Evolutionary conservation across 805 yeast species (phyloP), one percentile per base, ranked within the genome.

Genomic region (Monosporozyma servazzii): DNA sequence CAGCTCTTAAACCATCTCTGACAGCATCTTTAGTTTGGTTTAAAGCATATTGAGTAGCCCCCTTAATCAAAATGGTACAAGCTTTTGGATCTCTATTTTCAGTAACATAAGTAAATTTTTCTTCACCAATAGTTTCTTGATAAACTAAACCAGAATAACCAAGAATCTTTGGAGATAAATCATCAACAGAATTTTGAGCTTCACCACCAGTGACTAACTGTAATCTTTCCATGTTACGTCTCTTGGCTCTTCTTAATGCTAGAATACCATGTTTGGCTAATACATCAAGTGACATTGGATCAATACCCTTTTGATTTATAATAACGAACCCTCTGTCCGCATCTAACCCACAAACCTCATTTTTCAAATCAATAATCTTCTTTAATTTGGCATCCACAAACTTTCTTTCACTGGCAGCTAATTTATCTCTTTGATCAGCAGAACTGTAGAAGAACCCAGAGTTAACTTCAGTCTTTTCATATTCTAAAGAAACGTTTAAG

Each of bases 151-250:
- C 98, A 15, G 96, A 88, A 66, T 71, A 84, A 23, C 99, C 99
- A 54, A 93, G 76, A 5, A 88, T 75, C 1, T 75, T 78, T 3
- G 95, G 88, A 5, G 84, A 63, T 62, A 93, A 76, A 67, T 91
- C 98, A 64, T 93, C 99, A 45, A 90, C 97, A 13, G 96, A 85
- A 71, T 93, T 93, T 72, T 91, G 97, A 8, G 98, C 98, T 66
- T 86, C 93, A 61, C 99, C 99, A 30, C 97, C 99, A 56, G 96
- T 87, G 49, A 89, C 88, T 54, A 93, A 77, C 72, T 93, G 99
- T 66, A 93, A 77, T 68, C 99, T 83, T 74, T 93, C 99, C 99
- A 93, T 91, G 71, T 93, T 93, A 74, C 99, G 85, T 75, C 99
- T 83, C 76, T 93, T 93, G 44, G 99, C 99, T 66, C 99, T 82